phyloP scores from a whole-genome alignment of 2,329 filamentous ascomycete species.

The Xylaria sp. region DNA sequence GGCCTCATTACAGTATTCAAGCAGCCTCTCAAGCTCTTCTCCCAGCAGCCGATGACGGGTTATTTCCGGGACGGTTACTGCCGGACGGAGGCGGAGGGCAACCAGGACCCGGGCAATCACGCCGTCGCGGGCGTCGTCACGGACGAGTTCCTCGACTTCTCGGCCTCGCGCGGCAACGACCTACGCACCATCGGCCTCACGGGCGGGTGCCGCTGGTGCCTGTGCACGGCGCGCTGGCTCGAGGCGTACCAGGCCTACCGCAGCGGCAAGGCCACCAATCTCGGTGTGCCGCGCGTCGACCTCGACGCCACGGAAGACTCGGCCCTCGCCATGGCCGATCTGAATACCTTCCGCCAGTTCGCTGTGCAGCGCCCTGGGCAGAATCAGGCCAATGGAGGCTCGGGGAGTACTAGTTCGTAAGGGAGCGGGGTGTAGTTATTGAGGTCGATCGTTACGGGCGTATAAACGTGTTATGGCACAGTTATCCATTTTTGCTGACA shows the following conservation, averaged over 20 bases:
- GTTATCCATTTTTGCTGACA: not conserved
- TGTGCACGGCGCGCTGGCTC: constrained; percentile 69
- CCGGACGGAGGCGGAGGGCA: constrained; percentile 59
- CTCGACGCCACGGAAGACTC: constrained; percentile 64
- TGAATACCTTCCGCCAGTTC: constrained; percentile 63
- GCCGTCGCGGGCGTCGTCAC: constrained; percentile 68
- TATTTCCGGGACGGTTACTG: constrained; percentile 72
- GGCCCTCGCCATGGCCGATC: constrained; percentile 58
- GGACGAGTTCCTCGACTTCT: constrained; percentile 71
- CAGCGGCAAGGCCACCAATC: constrained; percentile 51
- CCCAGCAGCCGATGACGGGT: constrained; percentile 67
- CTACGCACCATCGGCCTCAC: constrained; percentile 64
- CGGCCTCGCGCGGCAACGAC: constrained; percentile 68
- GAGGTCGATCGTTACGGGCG: not conserved
- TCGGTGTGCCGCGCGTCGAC: constrained; percentile 55
- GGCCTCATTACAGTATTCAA: constrained; percentile 60
- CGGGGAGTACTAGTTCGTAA: constrained; percentile 9
- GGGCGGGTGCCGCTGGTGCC: constrained; percentile 71
- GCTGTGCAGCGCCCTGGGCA: constrained; percentile 48
- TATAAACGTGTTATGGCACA: not conserved
- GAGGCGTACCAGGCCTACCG: constrained; percentile 67
- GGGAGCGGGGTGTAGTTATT: not conserved
- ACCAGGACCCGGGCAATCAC: constrained; percentile 68
- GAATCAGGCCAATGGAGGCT: constrained; percentile 20
- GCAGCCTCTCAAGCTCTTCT: constrained; percentile 68